Conservation (phyloP, 139 green algal species). For the Desmodesmus armatus region DNA sequence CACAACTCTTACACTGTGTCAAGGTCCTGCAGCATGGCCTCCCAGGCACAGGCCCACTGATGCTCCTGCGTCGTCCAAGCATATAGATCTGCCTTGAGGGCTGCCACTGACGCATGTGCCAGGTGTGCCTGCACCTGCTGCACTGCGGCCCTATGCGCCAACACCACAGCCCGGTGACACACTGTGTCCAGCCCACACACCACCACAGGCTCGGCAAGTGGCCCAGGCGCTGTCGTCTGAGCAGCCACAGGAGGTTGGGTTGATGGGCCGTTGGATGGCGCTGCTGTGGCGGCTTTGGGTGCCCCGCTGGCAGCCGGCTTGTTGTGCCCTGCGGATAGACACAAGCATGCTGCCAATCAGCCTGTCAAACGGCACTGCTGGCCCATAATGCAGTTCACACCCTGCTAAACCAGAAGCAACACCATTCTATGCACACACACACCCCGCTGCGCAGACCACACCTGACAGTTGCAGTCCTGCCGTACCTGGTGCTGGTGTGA, state of each 20-base stretch:
- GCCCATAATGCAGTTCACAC: no score
- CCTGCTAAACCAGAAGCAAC: no score
- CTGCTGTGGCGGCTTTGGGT: no score
- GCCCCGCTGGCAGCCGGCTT: no score
- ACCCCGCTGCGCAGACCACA: no score
- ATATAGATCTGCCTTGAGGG: slow-evolving; percentile 30
- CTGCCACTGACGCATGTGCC: slow-evolving; percentile 14
- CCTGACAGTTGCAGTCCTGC: slow-evolving; percentile 1
- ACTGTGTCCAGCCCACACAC: slow-evolving; percentile 57
- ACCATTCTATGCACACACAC: no score
- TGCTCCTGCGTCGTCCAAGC: slow-evolving; percentile 52
- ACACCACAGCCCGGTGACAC: slow-evolving; percentile 59
- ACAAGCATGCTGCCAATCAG: no score
- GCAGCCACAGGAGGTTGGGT: neutral
- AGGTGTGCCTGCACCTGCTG: slow-evolving; percentile 45
- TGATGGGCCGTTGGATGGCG: no score
- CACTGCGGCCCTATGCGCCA: slow-evolving; percentile 53
- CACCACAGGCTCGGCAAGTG: neutral
- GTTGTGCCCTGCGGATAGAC: no score
- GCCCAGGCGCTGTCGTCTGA: neutral
- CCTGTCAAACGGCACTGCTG: no score
- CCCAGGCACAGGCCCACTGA: slow-evolving; percentile 58
- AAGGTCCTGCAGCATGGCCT: slow-evolving; percentile 49
- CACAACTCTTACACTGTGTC: slow-evolving; percentile 54
- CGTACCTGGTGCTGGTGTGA: neutral